These are phyloP conservation scores for Eucalyptus albens DNA, from an alignment of 345 rosid genomes.

Conservation along the genomic window DNA sequence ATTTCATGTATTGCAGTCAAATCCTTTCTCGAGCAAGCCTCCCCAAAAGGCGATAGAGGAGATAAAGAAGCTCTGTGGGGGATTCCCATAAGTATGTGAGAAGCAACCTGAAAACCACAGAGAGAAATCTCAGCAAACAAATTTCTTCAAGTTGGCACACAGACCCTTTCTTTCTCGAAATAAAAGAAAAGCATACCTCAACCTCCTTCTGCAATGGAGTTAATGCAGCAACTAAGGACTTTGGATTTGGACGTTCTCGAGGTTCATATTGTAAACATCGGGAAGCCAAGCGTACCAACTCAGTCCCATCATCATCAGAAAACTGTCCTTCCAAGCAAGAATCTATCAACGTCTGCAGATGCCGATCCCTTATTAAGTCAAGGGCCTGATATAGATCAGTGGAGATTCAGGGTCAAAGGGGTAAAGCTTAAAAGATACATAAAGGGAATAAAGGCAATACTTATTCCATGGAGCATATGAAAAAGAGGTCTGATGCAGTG, in stretches of 20 bases:
- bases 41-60: slow-evolving; percentile 73
- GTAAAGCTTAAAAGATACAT: not conserved
- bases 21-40: slow-evolving; percentile 88
- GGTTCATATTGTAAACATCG: slow-evolving; percentile 93
- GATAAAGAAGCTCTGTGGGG: slow-evolving; percentile 43
- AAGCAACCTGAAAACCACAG: slow-evolving; percentile 50
- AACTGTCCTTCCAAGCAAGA: slow-evolving; percentile 94
- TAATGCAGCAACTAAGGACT: slow-evolving; percentile 62
- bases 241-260: slow-evolving; percentile 82
- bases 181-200: slow-evolving; percentile 24
- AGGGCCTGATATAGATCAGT: slow-evolving; percentile 49
- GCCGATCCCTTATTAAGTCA: slow-evolving; percentile 85
- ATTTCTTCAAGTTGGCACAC: not conserved
- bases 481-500: not conserved
- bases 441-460: not conserved
- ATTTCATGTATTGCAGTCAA: slow-evolving; percentile 74
- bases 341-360: slow-evolving; percentile 78
- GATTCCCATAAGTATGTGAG: slow-evolving; percentile 76
- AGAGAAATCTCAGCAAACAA: not conserved
- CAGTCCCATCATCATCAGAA: slow-evolving; percentile 75
- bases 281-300: slow-evolving; percentile 83
- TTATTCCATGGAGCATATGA: not conserved
- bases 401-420: not conserved
- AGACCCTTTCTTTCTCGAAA: not conserved
- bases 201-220: slow-evolving; percentile 79